Evolutionary conservation across 202 grass and related monocot genomes (phyloP), one percentile per base, ranked within the genome.

Genomic region (Schoenoplectus triqueter): DNA sequence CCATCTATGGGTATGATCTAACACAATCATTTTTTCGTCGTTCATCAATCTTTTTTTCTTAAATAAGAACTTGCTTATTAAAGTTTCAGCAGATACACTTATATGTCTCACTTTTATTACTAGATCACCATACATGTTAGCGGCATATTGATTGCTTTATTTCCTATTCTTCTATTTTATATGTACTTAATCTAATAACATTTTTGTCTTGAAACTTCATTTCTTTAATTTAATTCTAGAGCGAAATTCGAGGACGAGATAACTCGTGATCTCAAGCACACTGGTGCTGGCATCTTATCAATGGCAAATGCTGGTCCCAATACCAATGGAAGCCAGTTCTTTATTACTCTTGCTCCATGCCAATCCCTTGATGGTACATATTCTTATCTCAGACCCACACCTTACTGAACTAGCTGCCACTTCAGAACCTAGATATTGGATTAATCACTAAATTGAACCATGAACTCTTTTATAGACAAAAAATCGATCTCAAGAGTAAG

Each of bases 311-410:
- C 93, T 80, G 93, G 95, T 64, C 87, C 91, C 80, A 94, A 98
- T 60, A 95, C 93, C n/a, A 98, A 98, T 22, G 95, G 95, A 51
- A 98, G 95, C 84, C 95, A 95, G 73, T 98, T 98, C 88, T 98
- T 95, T 74, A 91, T 98, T 52, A 98, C 93, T 84, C 86, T 98
- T 7, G 93, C 96, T 55, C 93, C 93, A 80, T 98, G 96, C 84
- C 96, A 98, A 56, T 94, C 96, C 73, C 90, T 98, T 80, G 95
- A 98, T 87, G 95, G 95, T 98, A 87, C 0, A 20, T 14, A 66
- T 31, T 49, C 57, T 81, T 2, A 21, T 61, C 7, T 20, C n/a
- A 5, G 48, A 18, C 78, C 10, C n/a, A 1, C 50, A 66, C 54
- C 22, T 2, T 42, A 78, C 74, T 6, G 17, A 60, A 61, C 6